These are phyloP conservation scores for Truncatella angustata DNA, from an alignment of 2,329 filamentous ascomycete species.

Conservation along the genomic window DNA sequence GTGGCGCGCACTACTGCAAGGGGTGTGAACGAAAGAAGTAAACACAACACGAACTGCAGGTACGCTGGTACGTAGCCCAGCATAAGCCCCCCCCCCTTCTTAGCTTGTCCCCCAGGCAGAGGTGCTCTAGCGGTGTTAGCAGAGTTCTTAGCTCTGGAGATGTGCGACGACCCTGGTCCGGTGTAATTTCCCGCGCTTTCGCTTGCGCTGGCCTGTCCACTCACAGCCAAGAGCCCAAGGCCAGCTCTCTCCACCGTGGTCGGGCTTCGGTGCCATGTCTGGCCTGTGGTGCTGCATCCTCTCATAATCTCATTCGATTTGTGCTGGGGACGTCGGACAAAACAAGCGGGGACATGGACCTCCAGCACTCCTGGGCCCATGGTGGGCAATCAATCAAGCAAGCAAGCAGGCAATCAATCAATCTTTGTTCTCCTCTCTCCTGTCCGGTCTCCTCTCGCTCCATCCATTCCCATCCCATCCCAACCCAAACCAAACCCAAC, in stretches of 20 bases:
- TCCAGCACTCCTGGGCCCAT: constrained; percentile 1
- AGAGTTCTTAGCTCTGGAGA: not conserved
- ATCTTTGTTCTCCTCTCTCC: not conserved
- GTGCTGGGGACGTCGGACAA: not conserved
- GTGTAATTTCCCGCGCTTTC: constrained; percentile 25
- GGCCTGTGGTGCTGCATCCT: not conserved
- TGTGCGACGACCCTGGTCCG: constrained; percentile 18
- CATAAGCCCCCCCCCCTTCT: no score
- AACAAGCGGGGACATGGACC: not conserved
- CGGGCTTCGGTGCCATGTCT: constrained; percentile 4
- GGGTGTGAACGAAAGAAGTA: constrained; percentile 1
- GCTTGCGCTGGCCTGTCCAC: constrained; percentile 15
- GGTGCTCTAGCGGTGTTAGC: no score
- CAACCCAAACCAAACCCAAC: not conserved
- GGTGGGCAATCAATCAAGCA: no score
- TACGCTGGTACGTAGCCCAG: not conserved
- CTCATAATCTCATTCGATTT: constrained; percentile 2
- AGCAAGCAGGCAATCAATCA: no score
- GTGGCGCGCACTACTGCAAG: constrained; percentile 1
- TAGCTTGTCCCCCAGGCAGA: no score
- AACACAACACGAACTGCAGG: constrained; percentile 2
- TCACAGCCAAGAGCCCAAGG: no score
- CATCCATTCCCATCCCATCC: not conserved
- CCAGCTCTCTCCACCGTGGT: constrained; percentile 3
- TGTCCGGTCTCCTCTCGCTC: not conserved